phyloP scores from a whole-genome alignment of 768 basidiomycete species.

The Leccinum broughii region DNA sequence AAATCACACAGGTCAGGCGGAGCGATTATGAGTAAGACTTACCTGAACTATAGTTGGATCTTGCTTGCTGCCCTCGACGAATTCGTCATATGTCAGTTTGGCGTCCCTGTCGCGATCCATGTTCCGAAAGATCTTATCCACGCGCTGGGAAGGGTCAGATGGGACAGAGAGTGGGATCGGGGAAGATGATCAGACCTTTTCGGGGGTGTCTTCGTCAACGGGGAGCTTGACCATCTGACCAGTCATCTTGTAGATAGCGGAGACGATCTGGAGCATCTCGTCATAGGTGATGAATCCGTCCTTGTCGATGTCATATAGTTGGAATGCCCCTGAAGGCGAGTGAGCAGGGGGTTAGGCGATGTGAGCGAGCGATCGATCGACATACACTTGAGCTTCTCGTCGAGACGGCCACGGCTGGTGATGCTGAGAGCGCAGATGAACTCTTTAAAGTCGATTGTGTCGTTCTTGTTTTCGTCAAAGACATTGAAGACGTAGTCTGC shows the following conservation, averaged over 20 bases:
- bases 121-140: slow-evolving; percentile 97
- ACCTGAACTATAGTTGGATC: slow-evolving; percentile 99
- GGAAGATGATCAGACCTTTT: slow-evolving; percentile 64
- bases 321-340: slow-evolving; percentile 86
- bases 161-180: slow-evolving; percentile 5
- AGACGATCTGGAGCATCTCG: slow-evolving; percentile 98
- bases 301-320: slow-evolving; percentile 97
- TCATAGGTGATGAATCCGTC: slow-evolving; percentile 98
- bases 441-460: slow-evolving; percentile 98
- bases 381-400: slow-evolving; percentile 98
- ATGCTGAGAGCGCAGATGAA: slow-evolving; percentile 98
- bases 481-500: slow-evolving; percentile 99
- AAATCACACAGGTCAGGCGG: slow-evolving; percentile 22
- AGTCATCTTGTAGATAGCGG: slow-evolving; percentile 99
- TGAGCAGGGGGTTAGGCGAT: slow-evolving; percentile 14
- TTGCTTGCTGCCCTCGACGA: slow-evolving; percentile 97
- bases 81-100: slow-evolving; percentile 92
- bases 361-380: slow-evolving; percentile 36
- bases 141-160: slow-evolving; percentile 58
- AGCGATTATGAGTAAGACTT: slow-evolving; percentile 23
- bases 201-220: slow-evolving; percentile 98
- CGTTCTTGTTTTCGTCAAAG: slow-evolving; percentile 92
- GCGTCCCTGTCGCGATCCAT: slow-evolving; percentile 98
- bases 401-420: slow-evolving; percentile 87
- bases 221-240: slow-evolving; percentile 99